Conservation (phyloP, 495 filamentous ascomycete species). For the Aspergillus baeticus region DNA sequence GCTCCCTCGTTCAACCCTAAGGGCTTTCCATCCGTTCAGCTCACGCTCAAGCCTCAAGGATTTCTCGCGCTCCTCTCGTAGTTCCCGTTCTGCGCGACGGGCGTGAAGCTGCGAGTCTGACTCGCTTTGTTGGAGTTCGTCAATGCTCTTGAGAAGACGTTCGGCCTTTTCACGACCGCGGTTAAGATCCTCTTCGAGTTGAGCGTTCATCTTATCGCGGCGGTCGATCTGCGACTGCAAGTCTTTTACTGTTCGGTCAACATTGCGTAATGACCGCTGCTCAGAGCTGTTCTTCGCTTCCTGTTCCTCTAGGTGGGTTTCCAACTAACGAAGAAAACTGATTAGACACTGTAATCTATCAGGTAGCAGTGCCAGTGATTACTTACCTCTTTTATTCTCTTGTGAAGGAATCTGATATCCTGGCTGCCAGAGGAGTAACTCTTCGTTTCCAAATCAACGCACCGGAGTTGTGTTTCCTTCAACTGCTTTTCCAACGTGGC, state of each 20-base stretch:
- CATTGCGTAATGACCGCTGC: slow-evolving; percentile 83
- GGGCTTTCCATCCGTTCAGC: slow-evolving; percentile 78
- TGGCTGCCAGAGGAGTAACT: slow-evolving; percentile 91
- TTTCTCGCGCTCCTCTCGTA: slow-evolving; percentile 87
- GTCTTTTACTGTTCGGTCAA: slow-evolving; percentile 93
- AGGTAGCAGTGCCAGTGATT: slow-evolving; percentile 27
- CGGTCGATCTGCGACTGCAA: slow-evolving; percentile 90
- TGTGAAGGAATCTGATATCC: slow-evolving; percentile 92
- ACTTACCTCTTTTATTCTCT: slow-evolving; percentile 86
- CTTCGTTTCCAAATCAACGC: slow-evolving; percentile 95
- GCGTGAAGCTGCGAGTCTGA: slow-evolving; percentile 74
- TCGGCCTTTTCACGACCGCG: slow-evolving; percentile 87
- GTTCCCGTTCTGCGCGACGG: slow-evolving; percentile 82
- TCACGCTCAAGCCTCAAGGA: slow-evolving; percentile 80
- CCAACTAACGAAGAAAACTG: slow-evolving; percentile 59
- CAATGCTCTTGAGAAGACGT: slow-evolving; percentile 83
- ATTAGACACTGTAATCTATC: slow-evolving; percentile 15
- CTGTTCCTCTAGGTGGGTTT: slow-evolving; percentile 84
- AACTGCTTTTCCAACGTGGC: slow-evolving; percentile 83
- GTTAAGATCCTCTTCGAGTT: slow-evolving; percentile 77
- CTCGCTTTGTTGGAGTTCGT: slow-evolving; percentile 87
- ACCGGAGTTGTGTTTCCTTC: slow-evolving; percentile 85
- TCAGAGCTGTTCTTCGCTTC: slow-evolving; percentile 74
- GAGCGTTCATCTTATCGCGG: slow-evolving; percentile 76
- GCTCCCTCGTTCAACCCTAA: slow-evolving; percentile 60